Percentiles rank a stretch among this genome's conserved stretches.
Evolutionary conservation across 1,139 yeast species (phyloP).

Genomic region (Saccharomycopsis hybrid): DNA sequence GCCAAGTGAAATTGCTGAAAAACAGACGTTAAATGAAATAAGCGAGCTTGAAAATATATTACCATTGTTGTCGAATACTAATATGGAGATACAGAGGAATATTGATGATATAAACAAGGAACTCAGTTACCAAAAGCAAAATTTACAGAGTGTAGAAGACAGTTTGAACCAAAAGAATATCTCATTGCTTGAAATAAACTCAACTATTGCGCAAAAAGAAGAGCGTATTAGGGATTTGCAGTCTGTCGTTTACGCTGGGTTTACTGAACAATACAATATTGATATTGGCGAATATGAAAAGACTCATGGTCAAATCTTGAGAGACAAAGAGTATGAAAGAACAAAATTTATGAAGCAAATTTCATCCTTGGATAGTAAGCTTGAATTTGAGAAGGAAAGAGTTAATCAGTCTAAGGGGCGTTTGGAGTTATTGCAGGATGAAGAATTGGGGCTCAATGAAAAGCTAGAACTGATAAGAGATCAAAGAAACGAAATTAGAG

Average conservation of each 20-base stretch:
- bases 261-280: constrained; percentile 51
- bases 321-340: constrained; percentile 59
- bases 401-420: constrained; percentile 44
- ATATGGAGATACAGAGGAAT: constrained; percentile 43
- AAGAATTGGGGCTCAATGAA: constrained; percentile 32
- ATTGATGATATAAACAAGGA: constrained; percentile 52
- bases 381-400: constrained; percentile 61
- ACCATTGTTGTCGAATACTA: constrained; percentile 45
- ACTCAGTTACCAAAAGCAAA: constrained; percentile 41
- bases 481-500: constrained; percentile 27
- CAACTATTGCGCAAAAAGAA: constrained; percentile 28
- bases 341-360: constrained; percentile 56
- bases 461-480: constrained; percentile 31
- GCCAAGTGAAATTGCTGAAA: constrained; percentile 54
- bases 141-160: constrained; percentile 25
- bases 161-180: constrained; percentile 1
- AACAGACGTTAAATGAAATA: constrained; percentile 51
- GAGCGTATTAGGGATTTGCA: constrained; percentile 21
- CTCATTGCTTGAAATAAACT: constrained; percentile 28
- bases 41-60: constrained; percentile 47
- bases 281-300: constrained; percentile 60
- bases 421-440: constrained; percentile 33
- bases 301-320: constrained; percentile 54
- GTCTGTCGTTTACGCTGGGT: constrained; percentile 36
- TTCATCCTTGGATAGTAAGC: constrained; percentile 53